These are phyloP conservation scores for Leccinum arenicola DNA, from an alignment of 768 basidiomycete genomes.

Conservation along the genomic window DNA sequence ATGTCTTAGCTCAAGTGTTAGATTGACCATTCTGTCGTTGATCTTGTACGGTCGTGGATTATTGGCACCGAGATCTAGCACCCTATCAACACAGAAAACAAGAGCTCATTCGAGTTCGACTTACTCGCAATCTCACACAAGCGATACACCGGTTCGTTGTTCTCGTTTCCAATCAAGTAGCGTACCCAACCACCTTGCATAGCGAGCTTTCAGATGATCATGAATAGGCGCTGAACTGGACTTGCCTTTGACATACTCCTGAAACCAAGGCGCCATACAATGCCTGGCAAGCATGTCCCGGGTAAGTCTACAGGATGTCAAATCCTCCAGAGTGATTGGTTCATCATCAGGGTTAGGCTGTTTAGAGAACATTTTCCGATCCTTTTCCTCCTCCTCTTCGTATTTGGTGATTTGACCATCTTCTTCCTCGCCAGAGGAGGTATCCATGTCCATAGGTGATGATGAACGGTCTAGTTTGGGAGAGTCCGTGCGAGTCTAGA, in stretches of 20 bases:
- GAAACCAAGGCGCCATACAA: constrained; percentile 80
- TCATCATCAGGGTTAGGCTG: constrained; percentile 39
- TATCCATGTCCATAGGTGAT: constrained; percentile 84
- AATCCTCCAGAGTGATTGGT: constrained; percentile 52
- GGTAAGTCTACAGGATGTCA: constrained; percentile 62
- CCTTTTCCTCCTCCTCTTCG: constrained; percentile 72
- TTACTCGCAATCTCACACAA: constrained; percentile 77
- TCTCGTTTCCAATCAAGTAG: constrained; percentile 69
- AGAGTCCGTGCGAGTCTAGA: constrained; percentile 48
- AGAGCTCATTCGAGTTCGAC: constrained; percentile 30
- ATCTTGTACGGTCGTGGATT: constrained; percentile 67
- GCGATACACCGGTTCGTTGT: constrained; percentile 64
- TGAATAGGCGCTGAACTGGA: not conserved
- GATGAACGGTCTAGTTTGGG: constrained; percentile 72
- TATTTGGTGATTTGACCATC: constrained; percentile 75
- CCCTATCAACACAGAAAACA: constrained; percentile 4
- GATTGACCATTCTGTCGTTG: constrained; percentile 60
- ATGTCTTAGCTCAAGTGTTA: constrained; percentile 72
- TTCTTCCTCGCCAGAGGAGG: constrained; percentile 72
- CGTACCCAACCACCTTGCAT: constrained; percentile 79
- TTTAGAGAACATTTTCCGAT: constrained; percentile 48
- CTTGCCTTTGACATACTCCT: constrained; percentile 75
- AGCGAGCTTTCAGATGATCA: constrained; percentile 6
- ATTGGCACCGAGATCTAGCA: constrained; percentile 50
- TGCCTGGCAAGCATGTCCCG: constrained; percentile 70